Base-by-base conservation (phyloP, 169 alveolate species). In the Eimeria tenella region DNA sequence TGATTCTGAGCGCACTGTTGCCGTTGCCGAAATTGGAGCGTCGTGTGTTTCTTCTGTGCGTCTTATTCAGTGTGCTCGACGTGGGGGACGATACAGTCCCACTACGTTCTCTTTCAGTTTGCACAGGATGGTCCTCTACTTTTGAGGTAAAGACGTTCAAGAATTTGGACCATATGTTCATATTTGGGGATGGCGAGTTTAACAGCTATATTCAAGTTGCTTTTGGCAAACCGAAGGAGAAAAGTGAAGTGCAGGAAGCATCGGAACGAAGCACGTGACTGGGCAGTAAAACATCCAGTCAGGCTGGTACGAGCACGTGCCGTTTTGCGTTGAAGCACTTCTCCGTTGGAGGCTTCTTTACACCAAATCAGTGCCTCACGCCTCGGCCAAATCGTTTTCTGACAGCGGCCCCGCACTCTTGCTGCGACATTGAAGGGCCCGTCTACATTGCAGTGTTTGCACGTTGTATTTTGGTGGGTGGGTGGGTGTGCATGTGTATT, bases 21-120 rank as follows among this genome's bases (percentile, higher is more conserved):
- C 25, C 23, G 56, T 5, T 71, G 82, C 58, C 9, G 21, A 58
- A 31, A 31, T 31, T 31, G 42, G 42, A 31, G 4, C 42, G 42
- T 31, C 42, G 42, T 31, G 42, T 31, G 42, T 31, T 31, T 31
- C 42, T 31, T 31, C 42, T 31, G 42, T 31, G 42, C 2, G 42
- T 55, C 55, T 31, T 60, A 17, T 8, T 21, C 82, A 92, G 95
- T 25, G 68, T 92, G 11, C 60, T 82, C 11, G 95, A 70, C 68
- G 88, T 75, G 53, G 95, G 95, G 42, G 95, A 92, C 86, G 86
- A 82, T 77, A 92, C 95, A 52, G 95, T 92, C 42, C 95, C 95
- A 0, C 62, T 92, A 17, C 42, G 74, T 42, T 92, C 95, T 19
- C 93, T 92, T 52, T 81, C 92, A 6, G 83, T 81, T 83, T 92